Evolutionary conservation across 202 grass and related monocot species (phyloP), one percentile per base, ranked within the genome.

Genomic region (Dendrocalamus latiflorus): DNA sequence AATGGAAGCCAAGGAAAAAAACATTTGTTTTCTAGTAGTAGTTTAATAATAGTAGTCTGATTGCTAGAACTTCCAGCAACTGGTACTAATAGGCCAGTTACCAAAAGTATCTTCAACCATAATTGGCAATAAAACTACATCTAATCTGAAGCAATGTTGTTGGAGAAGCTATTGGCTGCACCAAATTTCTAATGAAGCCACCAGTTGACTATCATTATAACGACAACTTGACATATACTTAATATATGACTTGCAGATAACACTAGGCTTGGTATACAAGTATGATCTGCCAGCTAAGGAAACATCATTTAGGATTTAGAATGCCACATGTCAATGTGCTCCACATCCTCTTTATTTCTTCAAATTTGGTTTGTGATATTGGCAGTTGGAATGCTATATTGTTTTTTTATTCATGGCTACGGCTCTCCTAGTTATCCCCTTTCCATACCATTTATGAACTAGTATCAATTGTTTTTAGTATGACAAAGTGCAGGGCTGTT

Each of bases 201-300:
- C 15, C n/a, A 6, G 62, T 41, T 71, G 13, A 79, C 44, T 75
- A 71, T 75, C 63, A 80, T 37, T 71, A 81, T 43, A 84, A 78
- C 24, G 55, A 77, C 59, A 70, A 18, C 41, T 33, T 56, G 75
- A 5, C 36, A 70, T 44, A 47, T 60, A 50, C 39, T 67, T 61
- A 72, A 62, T 80, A 33, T 45, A 42, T 67, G 4, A 8, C 44
- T 75, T 69, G 68, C 54, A 39, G 28, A 79, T 37, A 39, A 21
- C 43, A 82, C 26, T 36, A 68, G 68, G 61, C 74, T 83, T 86
- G 15, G 53, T 39, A 69, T 44, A 86, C 43, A 83, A 74, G 78
- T 28, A 72, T 71, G 41, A 78, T 73, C 33, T 62, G 59, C 68
- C 68, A 90, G 84, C 88, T 90, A 83, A 62, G 61, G 72, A 56